Evolutionary conservation across 176 grass and related monocot genomes (phyloP), one percentile per base, ranked within the genome.

Genomic region (Oryza brachyantha): DNA sequence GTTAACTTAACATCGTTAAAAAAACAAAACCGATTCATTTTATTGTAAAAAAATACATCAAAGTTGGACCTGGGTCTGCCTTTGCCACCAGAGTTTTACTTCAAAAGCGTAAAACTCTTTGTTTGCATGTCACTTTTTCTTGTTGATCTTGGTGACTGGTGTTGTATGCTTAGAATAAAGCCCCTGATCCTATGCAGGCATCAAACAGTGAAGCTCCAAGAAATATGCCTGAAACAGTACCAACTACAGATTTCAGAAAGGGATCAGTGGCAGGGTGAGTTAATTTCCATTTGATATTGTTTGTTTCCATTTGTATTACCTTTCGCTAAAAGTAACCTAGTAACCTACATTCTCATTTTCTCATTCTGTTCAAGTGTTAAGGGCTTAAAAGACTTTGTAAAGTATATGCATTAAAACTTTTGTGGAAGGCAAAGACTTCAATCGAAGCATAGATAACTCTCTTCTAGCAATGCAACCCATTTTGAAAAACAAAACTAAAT

Each of bases 221-320:
- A 82, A 83, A 71, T 58, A 81, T 74, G 85, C 73, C 87, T 74
- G 77, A 79, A 21, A 45, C 12, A 16, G 84, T 79, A 74, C 64
- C 72, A 61, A 38, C 59, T 48, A 41, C 76, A 60, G 86, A 88
- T 84, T 81, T 81, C 37, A 84, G 81, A 93, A 85, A 82, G 72
- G 86, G 73, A 16, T 29, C 61, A 48, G 70, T 72, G 52, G 73
- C 68, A 79, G 75, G 41, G 91, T 90, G 81, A 55, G 54, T 72
- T 74, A 65, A 88, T 16, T 69, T 10, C n/a, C 22, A 64, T 57
- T 70, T 52, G 21, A 26, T 79, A 0, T 43, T 40, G 65, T 61
- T 3, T 8, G 13, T 46, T 83, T 73, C 13, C 9, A 37, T 37
- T 79, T 75, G 12, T 8, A 25, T 59, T 42, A 71, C 12, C 39